A percentile compares a stretch with the other conserved stretches of the same genome.
phyloP scores from a whole-genome alignment of 768 basidiomycete genomes.

The Crassisporium funariophilum region DNA sequence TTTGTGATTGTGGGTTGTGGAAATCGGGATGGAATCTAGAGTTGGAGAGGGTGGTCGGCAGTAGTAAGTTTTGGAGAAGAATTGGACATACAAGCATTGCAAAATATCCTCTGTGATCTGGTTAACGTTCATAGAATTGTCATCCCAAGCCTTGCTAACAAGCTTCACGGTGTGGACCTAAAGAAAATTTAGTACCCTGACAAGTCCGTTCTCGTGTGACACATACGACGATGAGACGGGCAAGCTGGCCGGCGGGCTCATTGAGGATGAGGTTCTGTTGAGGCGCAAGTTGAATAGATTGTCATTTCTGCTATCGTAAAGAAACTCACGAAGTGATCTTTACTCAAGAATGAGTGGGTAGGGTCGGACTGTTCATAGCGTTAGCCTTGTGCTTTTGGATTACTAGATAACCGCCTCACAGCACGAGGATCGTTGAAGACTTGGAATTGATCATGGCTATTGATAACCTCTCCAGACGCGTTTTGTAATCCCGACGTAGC shows the following conservation, averaged over 20 bases:
- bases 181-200: constrained; percentile 7
- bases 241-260: constrained; percentile 78
- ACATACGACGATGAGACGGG: constrained; percentile 66
- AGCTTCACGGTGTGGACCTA: constrained; percentile 65
- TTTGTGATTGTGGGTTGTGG: constrained; percentile 58
- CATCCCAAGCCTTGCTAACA: constrained; percentile 85
- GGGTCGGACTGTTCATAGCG: constrained; percentile 66
- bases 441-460: constrained; percentile 82
- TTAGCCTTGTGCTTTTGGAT: constrained; percentile 2
- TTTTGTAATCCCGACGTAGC: constrained; percentile 63
- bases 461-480: constrained; percentile 77
- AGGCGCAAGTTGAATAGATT: constrained; percentile 10
- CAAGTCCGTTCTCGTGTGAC: too few relatives aligned
- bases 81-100: constrained; percentile 58
- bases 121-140: constrained; percentile 58
- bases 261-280: constrained; percentile 75
- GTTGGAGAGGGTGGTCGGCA: background rate
- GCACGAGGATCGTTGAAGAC: constrained; percentile 85
- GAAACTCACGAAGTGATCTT: constrained; percentile 81
- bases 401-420: constrained; percentile 42
- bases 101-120: constrained; percentile 62
- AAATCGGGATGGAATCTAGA: constrained; percentile 87
- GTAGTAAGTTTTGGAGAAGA: background rate
- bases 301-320: background rate
- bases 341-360: constrained; percentile 86